These are phyloP conservation scores for Chenopodium formosanum DNA, from an alignment of 148 eudicot genomes.

Conservation along the genomic window DNA sequence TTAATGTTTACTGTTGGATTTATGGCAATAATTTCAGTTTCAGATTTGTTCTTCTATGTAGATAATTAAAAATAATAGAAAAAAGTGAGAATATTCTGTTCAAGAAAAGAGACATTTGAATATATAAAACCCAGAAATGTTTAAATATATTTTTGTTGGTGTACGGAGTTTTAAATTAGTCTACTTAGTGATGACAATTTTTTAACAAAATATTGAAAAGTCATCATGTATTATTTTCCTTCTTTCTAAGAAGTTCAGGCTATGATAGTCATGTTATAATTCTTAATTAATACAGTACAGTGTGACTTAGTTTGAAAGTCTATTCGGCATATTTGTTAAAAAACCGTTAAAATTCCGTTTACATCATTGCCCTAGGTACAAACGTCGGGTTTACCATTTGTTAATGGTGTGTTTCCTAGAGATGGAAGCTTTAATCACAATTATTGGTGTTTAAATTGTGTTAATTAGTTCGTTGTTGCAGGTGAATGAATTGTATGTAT, in stretches of 20 bases:
- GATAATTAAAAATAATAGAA: background rate
- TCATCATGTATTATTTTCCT: background rate
- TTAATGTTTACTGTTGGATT: background rate
- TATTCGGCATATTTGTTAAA: too few relatives aligned
- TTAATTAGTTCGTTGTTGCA: too few relatives aligned
- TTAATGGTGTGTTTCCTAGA: too few relatives aligned
- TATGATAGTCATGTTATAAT: background rate
- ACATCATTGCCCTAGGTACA: background rate
- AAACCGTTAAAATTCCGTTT: background rate
- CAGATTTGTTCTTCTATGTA: background rate
- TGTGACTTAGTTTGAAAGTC: background rate
- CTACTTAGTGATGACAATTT: background rate
- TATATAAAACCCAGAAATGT: background rate
- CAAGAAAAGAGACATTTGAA: background rate
- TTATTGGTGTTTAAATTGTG: too few relatives aligned
- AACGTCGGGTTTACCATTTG: too few relatives aligned
- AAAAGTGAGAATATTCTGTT: background rate
- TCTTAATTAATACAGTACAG: background rate
- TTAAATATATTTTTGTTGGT: background rate
- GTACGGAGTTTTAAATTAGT: background rate
- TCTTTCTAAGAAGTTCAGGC: background rate
- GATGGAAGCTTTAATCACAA: too few relatives aligned
- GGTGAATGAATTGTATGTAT: too few relatives aligned
- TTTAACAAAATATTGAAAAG: background rate
- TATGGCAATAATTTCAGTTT: background rate